Conservation (phyloP, 495 filamentous ascomycete genomes). For the Melanomma pulvis-pyrius region DNA sequence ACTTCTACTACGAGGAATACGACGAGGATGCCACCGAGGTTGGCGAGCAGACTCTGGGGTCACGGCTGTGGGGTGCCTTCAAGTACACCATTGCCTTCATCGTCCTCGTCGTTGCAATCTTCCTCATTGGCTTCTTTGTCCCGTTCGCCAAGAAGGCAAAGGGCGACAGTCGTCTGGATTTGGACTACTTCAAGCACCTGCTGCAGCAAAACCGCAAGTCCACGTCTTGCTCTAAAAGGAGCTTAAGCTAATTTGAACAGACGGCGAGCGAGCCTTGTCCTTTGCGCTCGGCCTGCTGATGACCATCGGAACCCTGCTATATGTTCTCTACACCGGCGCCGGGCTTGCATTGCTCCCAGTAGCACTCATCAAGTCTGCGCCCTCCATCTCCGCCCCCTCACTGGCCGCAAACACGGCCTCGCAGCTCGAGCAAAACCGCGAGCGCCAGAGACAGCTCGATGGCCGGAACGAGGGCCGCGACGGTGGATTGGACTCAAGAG, state of each 20-base stretch:
- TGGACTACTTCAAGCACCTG: slow-evolving; percentile 89
- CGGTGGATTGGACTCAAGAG: slow-evolving; percentile 75
- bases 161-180: slow-evolving; percentile 62
- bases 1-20: slow-evolving; percentile 98
- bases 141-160: slow-evolving; percentile 67
- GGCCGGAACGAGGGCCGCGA: slow-evolving; percentile 77
- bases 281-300: slow-evolving; percentile 86
- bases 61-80: slow-evolving; percentile 75
- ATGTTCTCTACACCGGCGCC: slow-evolving; percentile 83
- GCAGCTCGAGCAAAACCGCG: slow-evolving; percentile 81
- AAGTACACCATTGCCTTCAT: slow-evolving; percentile 92
- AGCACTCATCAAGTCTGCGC: slow-evolving; percentile 85
- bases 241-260: slow-evolving; percentile 47
- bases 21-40: slow-evolving; percentile 80
- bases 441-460: slow-evolving; percentile 88
- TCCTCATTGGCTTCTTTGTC: slow-evolving; percentile 90
- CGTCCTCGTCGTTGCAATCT: slow-evolving; percentile 74
- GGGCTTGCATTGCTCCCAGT: slow-evolving; percentile 89
- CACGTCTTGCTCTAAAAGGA: slow-evolving; percentile 7
- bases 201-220: slow-evolving; percentile 76
- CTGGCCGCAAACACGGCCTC: slow-evolving; percentile 73
- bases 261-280: slow-evolving; percentile 87
- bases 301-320: slow-evolving; percentile 80
- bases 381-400: slow-evolving; percentile 75
- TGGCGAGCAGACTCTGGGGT: slow-evolving; percentile 67